Base-by-base conservation (phyloP, 441 rosid species). In the Hura crepitans region DNA sequence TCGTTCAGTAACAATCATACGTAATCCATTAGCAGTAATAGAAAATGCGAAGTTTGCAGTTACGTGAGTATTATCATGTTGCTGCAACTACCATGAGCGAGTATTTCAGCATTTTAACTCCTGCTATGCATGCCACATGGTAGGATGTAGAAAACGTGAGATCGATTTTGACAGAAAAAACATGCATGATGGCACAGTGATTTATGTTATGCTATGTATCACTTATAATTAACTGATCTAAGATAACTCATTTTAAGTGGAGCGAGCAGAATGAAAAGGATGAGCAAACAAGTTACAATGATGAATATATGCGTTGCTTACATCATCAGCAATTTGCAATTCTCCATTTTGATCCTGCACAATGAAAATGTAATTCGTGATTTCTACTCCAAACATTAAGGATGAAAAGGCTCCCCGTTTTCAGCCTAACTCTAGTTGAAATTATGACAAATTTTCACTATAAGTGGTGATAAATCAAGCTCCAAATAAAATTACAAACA, bases 291-390 rank as follows among this genome's bases (percentile, higher is more conserved):
- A 17, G 8, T 28, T 7, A 68, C 18, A 25, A 51, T 8, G 23
- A 51, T 20, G 31, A 66, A 71, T 50, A 71, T 25, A 18, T 74
- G 57, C 23, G 65, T 22, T 65, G 61, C 92, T 92, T 90, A 94
- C 97, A 81, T 94, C 97, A 76, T 92, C 97, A 73, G 95, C 96
- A 65, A 94, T 87, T 80, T 85, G 97, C 82, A 92, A 74, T 58
- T 72, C 68, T 57, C 97, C 97, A 72, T 80, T 78, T 45, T 62
- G 76, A 85, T 89, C 97, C 97, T 94, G 94, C 88, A 83, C 43
- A 79, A 70, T 75, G 23, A 50, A 72, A 81, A 61, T 42, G 37
- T 62, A 79, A 35, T 35, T 45, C 5, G 58, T 75, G 56, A 74
- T 20, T 64, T 14, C 4, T 42, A 42, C 13, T 42, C 13, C 46